These are phyloP conservation scores for Curvularia hawaiiensis DNA, from an alignment of 2,329 filamentous ascomycete genomes.

Conservation along the genomic window DNA sequence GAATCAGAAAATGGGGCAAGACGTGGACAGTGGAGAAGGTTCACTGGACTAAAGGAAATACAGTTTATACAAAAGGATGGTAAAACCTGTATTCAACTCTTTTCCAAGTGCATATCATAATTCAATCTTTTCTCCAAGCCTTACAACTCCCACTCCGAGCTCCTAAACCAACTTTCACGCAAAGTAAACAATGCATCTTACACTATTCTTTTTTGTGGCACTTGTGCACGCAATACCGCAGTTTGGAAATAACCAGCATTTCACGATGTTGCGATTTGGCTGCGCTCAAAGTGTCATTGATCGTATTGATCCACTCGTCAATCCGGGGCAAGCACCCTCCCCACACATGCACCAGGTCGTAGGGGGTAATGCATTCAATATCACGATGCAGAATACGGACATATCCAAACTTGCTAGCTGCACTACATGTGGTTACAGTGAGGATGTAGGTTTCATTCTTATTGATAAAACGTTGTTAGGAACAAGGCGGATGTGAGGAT, in stretches of 20 bases:
- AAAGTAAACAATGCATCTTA: constrained; percentile 26
- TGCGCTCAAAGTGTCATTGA: constrained; percentile 41
- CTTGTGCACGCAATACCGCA: constrained; percentile 31
- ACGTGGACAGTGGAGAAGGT: no score
- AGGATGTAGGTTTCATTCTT: constrained; percentile 18
- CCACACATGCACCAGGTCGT: constrained; percentile 50
- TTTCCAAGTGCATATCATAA: background rate
- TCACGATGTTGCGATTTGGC: constrained; percentile 43
- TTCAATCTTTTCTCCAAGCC: no score
- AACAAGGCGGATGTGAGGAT: background rate
- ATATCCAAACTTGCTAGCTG: constrained; percentile 42
- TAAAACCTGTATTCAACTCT: background rate
- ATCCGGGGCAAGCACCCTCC: constrained; percentile 42
- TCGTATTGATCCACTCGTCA: constrained; percentile 43
- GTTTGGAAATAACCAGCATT: constrained; percentile 15
- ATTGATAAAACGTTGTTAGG: background rate
- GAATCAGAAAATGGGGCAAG: background rate
- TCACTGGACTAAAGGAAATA: background rate
- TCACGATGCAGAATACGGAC: constrained; percentile 48
- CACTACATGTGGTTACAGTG: constrained; percentile 47
- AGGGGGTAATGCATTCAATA: constrained; percentile 55
- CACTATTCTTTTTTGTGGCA: constrained; percentile 29
- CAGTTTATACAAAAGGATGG: background rate
- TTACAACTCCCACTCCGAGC: background rate
- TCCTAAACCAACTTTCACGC: background rate